Evolutionary conservation across 1,284 basidiomycete genomes (phyloP), one percentile per base, ranked within the genome.

Genomic region (Leccinum pachyderme): DNA sequence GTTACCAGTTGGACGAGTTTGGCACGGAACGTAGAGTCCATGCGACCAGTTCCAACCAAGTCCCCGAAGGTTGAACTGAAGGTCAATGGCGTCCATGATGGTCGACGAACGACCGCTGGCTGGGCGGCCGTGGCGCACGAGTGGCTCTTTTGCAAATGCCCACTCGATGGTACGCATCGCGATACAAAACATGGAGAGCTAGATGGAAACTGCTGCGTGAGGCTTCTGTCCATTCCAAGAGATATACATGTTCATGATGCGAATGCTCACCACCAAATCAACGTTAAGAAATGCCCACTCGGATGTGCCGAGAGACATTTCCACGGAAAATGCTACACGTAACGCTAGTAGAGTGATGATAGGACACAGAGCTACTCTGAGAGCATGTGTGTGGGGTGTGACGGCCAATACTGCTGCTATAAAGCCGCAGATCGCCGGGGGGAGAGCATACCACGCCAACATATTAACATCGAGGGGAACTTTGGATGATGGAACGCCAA

Each of bases 1-100:
- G 43, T 77, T 58, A 5, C 66, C 66, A 18, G 18, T 18, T 66
- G 63, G 53, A n/a, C 78, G 75, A n/a, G 71, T 75, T 60, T 80
- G 75, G 9, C 55, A 61, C 1, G 81, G 76, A 35, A 81, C 49
- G 49, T 76, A 68, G 9, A 78, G 63, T 51, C 74, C 71, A 29
- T 66, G 60, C 2, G 63, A 66, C 64, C 64, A 68, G 11, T 58
- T 49, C 82, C 84, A 86, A n/a, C 80, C 81, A 39, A 74, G 61
- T 4, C 83, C 83, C n/a, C 83, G 80, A n/a, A 79, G 59, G 57
- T 77, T 81, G 56, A 64, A 69, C 13, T 57, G 60, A 8, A 86
- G 72, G 53, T 85, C 80, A 9, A 77, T 60, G 1, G 77, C 75
- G 57, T 86, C 77, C 33, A 70, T 54, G n/a, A 71, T 53, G 24